Base-by-base conservation (phyloP, 2,329 filamentous ascomycete species). In the Beauveria rudraprayagi region DNA sequence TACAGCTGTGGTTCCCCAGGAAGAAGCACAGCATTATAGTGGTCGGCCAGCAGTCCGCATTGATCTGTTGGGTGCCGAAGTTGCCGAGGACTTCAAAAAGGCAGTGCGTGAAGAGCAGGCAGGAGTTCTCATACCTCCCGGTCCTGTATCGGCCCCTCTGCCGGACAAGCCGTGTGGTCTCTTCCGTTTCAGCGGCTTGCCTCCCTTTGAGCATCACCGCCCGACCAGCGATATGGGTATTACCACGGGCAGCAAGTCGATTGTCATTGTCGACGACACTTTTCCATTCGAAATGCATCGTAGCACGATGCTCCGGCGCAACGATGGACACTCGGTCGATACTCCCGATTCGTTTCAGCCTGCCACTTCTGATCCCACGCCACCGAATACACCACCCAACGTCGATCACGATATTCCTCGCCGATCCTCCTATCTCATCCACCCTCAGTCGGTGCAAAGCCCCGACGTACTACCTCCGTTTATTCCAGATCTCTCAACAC, bases 211-310 rank as follows among this genome's bases (percentile, higher is more conserved):
- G 9, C 74, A 62, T 62, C 70, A 65, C 59, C 73, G 80, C 50
- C 79, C 80, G 1, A 66, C 71, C 14, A 84, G 82, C 64, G 82
- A 85, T 63, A 77, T 78, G 66, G 82, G 74, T 6, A 83, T 93
- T 50, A 94, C 91, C 0, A 80, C 81, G 11, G 90, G 91, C n/a
- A 96, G 91, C 77, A 88, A 92, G 69, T 96, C 91, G 0, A 95
- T 96, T 65, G 82, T 96, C 60, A 95, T 96, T 68, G 85, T 96
- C 41, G 90, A 95, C 62, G 85, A 84, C 37, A 88, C 86, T 0
- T 66, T 80, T 17, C 75, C 79, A 0, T 75, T 76, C 5, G 75
- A 83, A 9, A 71, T 80, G n/a, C 73, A 79, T 1, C 66, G 76
- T 10, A 83, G 85, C 80, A 77, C 80, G 9, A 81, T 78, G 9